Evolutionary conservation across 805 yeast genomes (phyloP), one percentile per base, ranked within the genome.

Genomic region (Metschnikowia henanensis): DNA sequence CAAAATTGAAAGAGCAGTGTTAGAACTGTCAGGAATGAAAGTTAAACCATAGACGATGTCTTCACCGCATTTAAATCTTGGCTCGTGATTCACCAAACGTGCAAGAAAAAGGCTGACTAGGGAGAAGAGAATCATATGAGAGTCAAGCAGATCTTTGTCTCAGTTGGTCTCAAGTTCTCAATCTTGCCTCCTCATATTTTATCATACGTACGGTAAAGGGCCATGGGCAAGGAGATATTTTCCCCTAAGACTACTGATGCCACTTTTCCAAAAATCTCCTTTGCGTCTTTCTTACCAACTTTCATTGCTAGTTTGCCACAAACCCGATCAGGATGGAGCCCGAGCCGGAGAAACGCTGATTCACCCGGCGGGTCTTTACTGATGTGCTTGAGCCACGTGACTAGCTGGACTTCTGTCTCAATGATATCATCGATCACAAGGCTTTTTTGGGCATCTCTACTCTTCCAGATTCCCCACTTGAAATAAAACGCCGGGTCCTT

Each of bases 391-490:
- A n/a, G 18, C 21, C 23, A 25, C 2, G 37, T 32, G 17, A 18
- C 25, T 9, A 45, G 30, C 19, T 45, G 45, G 13, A 34, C 39
- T 17, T 31, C 35, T 15, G 51, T 26, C 21, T 41, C 49, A 18
- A 36, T 17, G 16, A 35, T 39, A 31, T 38, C 39, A 17, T 35
- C 32, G 19, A 39, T 19, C 15, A 25, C 25, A 5, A 18, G 37
- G 6, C 19, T 17, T 17, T 8, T 16, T 10, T n/a, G 15, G 12
- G 4, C 10, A 3, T 35, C 46, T 2, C n/a, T 6, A 10, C 17
- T 29, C 22, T 9, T 22, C 49, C 49, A 46, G 8, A 45, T 8
- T 17, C 48, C 48, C 50, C 50, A 46, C 22, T 43, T 39, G 41
- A 46, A 46, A 19, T 46, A 46, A 5, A 46, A 33, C 3, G 28